phyloP scores from a whole-genome alignment of 2,329 filamentous ascomycete genomes.

The Pseudocercospora fuligena region DNA sequence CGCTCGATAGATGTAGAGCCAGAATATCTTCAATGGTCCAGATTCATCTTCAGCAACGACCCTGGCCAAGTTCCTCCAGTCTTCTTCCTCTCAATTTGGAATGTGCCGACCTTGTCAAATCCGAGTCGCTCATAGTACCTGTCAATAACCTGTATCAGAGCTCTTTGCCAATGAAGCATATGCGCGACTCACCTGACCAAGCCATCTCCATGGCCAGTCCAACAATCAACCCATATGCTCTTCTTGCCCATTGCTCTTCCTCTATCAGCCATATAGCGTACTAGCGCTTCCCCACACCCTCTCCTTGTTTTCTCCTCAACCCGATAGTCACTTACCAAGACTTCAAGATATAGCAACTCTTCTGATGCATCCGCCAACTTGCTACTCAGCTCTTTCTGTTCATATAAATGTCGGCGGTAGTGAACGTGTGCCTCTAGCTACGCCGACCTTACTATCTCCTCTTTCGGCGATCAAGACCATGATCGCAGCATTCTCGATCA shows the following conservation, averaged over 20 bases:
- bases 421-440: background rate
- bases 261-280: background rate
- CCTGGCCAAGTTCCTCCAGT: background rate
- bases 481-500: no score
- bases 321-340: background rate
- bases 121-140: background rate
- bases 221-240: background rate
- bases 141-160: background rate
- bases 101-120: background rate
- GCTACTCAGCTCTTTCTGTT: background rate
- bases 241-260: background rate
- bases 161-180: background rate
- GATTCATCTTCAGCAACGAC: background rate
- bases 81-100: background rate
- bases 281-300: background rate
- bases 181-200: background rate
- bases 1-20: background rate
- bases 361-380: background rate
- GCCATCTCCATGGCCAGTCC: background rate
- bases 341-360: background rate
- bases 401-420: background rate
- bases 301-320: background rate
- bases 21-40: background rate
- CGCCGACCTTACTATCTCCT: background rate
- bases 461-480: background rate